Evolutionary conservation across 1,139 yeast species (phyloP).

Genomic region (Chernovozyma aurita): DNA sequence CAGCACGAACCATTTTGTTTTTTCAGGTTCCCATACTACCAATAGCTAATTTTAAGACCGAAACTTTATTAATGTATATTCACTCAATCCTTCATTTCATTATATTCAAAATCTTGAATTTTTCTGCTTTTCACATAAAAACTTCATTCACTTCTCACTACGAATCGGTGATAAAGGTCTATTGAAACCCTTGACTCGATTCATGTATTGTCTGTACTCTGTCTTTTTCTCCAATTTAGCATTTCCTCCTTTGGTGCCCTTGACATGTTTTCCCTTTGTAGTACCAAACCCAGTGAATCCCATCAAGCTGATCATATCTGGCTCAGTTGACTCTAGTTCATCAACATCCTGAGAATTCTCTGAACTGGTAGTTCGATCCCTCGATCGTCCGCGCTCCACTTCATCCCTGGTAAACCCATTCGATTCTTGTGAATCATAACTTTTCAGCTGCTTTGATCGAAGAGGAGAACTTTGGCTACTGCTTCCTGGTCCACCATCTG

Average conservation of each 20-base stretch:
- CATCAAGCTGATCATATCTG: constrained; percentile 45
- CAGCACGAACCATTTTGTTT: too few relatives aligned
- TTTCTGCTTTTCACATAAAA: too few relatives aligned
- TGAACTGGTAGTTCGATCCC: constrained; percentile 13
- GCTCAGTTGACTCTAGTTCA: constrained; percentile 11
- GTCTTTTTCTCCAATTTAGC: constrained; percentile 39
- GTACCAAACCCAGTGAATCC: constrained; percentile 61
- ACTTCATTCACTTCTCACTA: constrained; percentile 5
- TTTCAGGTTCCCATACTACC: too few relatives aligned
- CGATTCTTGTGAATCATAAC: background rate
- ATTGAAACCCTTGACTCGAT: constrained; percentile 57
- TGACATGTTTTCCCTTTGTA: constrained; percentile 59
- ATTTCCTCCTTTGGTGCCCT: constrained; percentile 47
- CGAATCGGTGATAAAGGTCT: constrained; percentile 54
- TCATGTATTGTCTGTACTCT: constrained; percentile 65
- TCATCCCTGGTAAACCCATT: background rate
- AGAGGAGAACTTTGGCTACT: background rate
- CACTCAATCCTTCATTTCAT: too few relatives aligned
- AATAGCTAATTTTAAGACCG: too few relatives aligned
- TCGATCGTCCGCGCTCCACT: constrained; percentile 22
- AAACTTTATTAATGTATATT: too few relatives aligned
- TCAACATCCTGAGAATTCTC: background rate
- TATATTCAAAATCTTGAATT: too few relatives aligned
- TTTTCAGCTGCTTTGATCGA: too few relatives aligned
- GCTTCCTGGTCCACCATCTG: background rate